These are phyloP conservation scores for Zygosaccharomyces sapae DNA, from an alignment of 1,139 yeast genomes.

Conservation along the genomic window DNA sequence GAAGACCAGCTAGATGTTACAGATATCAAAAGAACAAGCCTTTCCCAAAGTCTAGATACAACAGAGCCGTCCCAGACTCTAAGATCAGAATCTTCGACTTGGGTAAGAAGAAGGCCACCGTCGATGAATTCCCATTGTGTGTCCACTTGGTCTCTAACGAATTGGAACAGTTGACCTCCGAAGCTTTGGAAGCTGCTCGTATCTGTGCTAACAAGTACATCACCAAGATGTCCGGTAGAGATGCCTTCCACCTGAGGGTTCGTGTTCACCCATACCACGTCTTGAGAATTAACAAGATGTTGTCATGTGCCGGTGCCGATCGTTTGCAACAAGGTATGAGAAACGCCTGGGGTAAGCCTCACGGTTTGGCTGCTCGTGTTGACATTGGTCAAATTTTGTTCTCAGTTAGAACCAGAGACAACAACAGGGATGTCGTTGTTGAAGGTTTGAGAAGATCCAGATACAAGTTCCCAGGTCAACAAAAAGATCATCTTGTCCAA, in stretches of 20 bases:
- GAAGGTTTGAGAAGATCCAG: conserved; percentile 99
- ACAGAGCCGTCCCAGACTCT: conserved; percentile 99
- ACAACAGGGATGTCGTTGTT: conserved; percentile 93
- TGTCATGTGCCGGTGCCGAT: conserved; percentile 99
- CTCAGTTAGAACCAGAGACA: conserved; percentile 98
- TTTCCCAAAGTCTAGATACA: conserved; percentile 99
- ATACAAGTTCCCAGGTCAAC: conserved; percentile 99
- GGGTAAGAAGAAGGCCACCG: conserved; percentile 99
- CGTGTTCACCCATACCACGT: conserved; percentile 99
- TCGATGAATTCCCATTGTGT: conserved; percentile 99
- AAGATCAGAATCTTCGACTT: conserved; percentile 98
- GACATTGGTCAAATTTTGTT: conserved; percentile 96
- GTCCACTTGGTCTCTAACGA: conserved; percentile 99
- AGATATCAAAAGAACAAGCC: conserved; percentile 99
- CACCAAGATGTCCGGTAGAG: conserved; percentile 97
- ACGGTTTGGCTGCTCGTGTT: conserved; percentile 99
- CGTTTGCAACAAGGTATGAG: conserved; percentile 99
- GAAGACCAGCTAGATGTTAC: conserved; percentile 99
- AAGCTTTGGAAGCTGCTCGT: conserved; percentile 99
- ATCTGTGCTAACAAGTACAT: conserved; percentile 99
- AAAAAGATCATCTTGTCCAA: conserved; percentile 95
- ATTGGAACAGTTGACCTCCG: conserved; percentile 97
- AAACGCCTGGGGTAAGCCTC: conserved; percentile 99
- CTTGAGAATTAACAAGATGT: conserved; percentile 99
- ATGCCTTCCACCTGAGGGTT: conserved; percentile 99